Conservation (phyloP, 2,329 filamentous ascomycete species). For the Colletotrichum orbiculare region DNA sequence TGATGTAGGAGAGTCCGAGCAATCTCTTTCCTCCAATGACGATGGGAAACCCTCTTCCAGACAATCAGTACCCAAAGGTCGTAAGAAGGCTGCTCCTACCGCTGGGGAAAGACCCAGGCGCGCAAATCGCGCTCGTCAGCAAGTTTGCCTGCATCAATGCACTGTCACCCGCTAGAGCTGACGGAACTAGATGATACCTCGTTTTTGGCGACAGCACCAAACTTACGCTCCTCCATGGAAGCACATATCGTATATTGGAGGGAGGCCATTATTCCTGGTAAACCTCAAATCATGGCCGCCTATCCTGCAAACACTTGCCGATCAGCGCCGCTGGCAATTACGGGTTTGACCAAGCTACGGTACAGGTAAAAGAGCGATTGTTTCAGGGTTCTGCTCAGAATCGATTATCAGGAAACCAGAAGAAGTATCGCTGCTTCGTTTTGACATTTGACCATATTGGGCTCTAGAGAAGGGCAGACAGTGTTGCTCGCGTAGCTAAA, state of each 20-base stretch:
- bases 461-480: no score
- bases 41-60: conserved; percentile 21
- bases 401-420: no score
- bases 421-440: not conserved
- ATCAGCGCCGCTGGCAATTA: not conserved
- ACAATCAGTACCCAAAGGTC: conserved; percentile 26
- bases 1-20: conserved; percentile 37
- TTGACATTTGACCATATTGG: conserved; percentile 3
- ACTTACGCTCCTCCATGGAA: no score
- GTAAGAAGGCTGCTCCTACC: conserved; percentile 32
- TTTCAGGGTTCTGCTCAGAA: no score
- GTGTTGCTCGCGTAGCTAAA: no score
- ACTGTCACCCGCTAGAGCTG: not conserved
- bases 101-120: conserved; percentile 27
- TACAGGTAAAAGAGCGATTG: no score
- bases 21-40: not conserved
- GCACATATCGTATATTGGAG: no score
- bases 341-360: no score
- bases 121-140: conserved; percentile 27
- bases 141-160: not conserved
- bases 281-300: no score
- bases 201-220: not conserved
- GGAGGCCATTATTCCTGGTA: no score
- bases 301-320: not conserved
- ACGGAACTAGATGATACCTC: not conserved